Conservation (phyloP, 768 basidiomycete genomes). For the Paxillus involutus region DNA sequence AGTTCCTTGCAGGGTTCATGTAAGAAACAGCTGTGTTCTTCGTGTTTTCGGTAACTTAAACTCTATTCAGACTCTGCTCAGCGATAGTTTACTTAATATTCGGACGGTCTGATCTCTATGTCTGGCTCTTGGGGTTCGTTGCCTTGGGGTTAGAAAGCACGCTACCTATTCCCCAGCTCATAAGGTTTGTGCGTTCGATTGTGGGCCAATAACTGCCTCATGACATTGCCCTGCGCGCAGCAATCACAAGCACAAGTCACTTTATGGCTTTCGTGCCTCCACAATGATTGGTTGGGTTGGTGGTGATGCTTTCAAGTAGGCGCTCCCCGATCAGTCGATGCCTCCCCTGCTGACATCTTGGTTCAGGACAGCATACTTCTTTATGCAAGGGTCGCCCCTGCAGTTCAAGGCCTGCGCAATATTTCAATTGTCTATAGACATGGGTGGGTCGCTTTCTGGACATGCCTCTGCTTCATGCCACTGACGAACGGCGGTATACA, state of each 20-base stretch:
- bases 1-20: constrained; percentile 82
- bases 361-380: constrained; percentile 75
- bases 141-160: constrained; percentile 84
- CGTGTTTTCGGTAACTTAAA: constrained; percentile 6
- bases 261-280: constrained; percentile 84
- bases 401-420: constrained; percentile 84
- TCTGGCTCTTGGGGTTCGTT: constrained; percentile 68
- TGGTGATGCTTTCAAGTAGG: constrained; percentile 80
- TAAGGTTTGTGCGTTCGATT: constrained; percentile 50
- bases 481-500: constrained; percentile 13
- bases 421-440: constrained; percentile 79
- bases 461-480: constrained; percentile 5
- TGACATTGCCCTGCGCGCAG: constrained; percentile 36
- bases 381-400: constrained; percentile 65
- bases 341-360: constrained; percentile 16
- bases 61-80: constrained; percentile 50
- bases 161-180: constrained; percentile 80
- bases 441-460: constrained; percentile 47
- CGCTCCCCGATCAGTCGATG: constrained; percentile 3
- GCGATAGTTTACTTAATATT: constrained; percentile 78
- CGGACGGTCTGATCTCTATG: constrained; percentile 57
- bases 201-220: constrained; percentile 16
- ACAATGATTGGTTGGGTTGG: constrained; percentile 83
- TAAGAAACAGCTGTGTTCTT: constrained; percentile 27
- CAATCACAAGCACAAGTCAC: constrained; percentile 74